A percentile compares a stretch with the other conserved stretches of the same genome.
These are phyloP conservation scores for Acacia acuminata DNA, from an alignment of 306 rosid genomes.

Conservation along the genomic window DNA sequence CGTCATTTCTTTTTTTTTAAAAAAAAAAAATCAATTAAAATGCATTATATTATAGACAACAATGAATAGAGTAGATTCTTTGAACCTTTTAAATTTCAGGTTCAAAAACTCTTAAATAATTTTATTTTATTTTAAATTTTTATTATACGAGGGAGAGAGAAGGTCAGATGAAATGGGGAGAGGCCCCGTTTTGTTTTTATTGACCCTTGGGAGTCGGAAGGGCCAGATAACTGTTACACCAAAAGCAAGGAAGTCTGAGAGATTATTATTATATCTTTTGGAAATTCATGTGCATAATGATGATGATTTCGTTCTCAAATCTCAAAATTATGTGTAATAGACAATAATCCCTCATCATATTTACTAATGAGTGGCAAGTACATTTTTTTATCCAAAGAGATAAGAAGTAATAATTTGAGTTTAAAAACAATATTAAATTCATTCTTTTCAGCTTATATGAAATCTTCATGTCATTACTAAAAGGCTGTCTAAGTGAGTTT, in stretches of 20 bases:
- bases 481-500: too few species aligned
- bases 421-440: too few species aligned
- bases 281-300: background rate
- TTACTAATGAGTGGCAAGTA: background rate
- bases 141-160: background rate
- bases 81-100: background rate
- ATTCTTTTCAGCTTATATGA: too few species aligned
- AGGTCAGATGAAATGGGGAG: background rate
- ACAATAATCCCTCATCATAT: background rate
- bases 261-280: background rate
- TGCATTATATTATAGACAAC: too few species aligned
- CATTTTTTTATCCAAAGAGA: too few species aligned
- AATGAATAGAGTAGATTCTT: background rate
- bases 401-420: background rate
- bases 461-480: too few species aligned
- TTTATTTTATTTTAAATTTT: background rate
- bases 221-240: background rate
- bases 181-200: too few species aligned
- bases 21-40: too few species aligned
- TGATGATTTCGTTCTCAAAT: background rate
- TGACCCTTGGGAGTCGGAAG: background rate
- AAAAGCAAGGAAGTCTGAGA: background rate
- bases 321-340: background rate
- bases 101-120: background rate
- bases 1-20: too few species aligned